Percentiles rank a stretch among this genome's conserved stretches.
Evolutionary conservation across 495 filamentous ascomycete species (phyloP).

Genomic region (Penicillium pancosmium): DNA sequence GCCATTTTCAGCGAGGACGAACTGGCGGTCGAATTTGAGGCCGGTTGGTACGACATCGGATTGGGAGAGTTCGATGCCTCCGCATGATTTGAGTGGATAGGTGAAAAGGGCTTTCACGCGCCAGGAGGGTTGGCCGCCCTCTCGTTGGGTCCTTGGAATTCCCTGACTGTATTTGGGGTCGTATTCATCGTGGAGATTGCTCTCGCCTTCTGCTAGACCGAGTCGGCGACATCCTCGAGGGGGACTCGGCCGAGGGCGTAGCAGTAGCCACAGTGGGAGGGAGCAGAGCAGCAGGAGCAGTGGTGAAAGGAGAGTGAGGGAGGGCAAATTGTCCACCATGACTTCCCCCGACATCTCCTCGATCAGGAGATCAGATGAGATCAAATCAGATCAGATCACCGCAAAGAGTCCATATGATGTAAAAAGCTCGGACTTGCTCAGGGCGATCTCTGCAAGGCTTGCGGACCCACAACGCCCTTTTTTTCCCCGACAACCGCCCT

Average conservation of each 20-base stretch:
- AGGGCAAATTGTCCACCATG: background rate
- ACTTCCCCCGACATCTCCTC: background rate
- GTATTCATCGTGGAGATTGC: conserved; percentile 44
- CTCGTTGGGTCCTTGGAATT: conserved; percentile 16
- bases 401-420: background rate
- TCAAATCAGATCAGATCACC: background rate
- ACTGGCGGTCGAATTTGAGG: conserved; percentile 81
- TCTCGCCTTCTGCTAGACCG: conserved; percentile 31
- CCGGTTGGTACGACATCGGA: conserved; percentile 71
- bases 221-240: conserved; percentile 41
- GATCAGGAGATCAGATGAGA: background rate
- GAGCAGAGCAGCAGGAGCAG: background rate
- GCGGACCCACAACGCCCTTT: background rate
- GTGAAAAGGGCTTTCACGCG: conserved; percentile 79
- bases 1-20: conserved; percentile 71
- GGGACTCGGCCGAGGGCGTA: background rate
- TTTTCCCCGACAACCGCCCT: background rate
- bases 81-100: conserved; percentile 88
- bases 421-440: background rate
- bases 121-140: conserved; percentile 42
- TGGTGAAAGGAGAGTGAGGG: background rate
- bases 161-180: conserved; percentile 36
- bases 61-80: conserved; percentile 71
- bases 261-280: conserved; percentile 4
- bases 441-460: background rate